A percentile compares a stretch with the other conserved stretches of the same genome.
These are phyloP conservation scores for Sugiyamaella sp. DNA, from an alignment of 1,139 yeast genomes.

Conservation along the genomic window DNA sequence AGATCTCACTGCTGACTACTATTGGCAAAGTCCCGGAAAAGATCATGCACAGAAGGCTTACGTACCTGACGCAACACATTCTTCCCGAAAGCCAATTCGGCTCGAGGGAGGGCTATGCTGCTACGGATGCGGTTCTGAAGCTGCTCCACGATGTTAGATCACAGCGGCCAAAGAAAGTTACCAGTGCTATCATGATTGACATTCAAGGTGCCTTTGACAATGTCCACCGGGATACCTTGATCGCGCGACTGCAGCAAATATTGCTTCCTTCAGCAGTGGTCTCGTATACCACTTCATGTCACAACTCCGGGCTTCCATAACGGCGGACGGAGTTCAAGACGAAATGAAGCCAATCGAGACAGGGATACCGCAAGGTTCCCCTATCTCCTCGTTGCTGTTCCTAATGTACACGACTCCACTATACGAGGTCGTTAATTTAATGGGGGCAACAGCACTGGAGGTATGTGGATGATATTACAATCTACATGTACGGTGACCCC, in stretches of 20 bases:
- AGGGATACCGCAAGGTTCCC: constrained; percentile 32
- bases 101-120: constrained; percentile 23
- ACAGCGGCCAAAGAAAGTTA: not conserved
- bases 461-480: constrained; percentile 27
- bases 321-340: too few species aligned
- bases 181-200: constrained; percentile 22
- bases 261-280: constrained; percentile 18
- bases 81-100: constrained; percentile 22
- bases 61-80: constrained; percentile 1
- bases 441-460: constrained; percentile 24
- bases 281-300: not conserved
- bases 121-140: constrained; percentile 22
- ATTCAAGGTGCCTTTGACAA: constrained; percentile 28
- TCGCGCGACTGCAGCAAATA: constrained; percentile 16
- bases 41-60: constrained; percentile 17
- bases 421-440: constrained; percentile 17
- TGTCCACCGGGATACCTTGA: constrained; percentile 27
- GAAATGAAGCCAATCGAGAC: constrained; percentile 17
- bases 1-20: constrained; percentile 24
- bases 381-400: constrained; percentile 29
- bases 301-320: too few species aligned
- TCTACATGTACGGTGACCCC: constrained; percentile 18
- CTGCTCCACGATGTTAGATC: constrained; percentile 10
- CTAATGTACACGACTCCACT: constrained; percentile 27
- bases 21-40: constrained; percentile 24